Conservation (phyloP, 148 eudicot genomes). For the Fagopyrum tataricum region DNA sequence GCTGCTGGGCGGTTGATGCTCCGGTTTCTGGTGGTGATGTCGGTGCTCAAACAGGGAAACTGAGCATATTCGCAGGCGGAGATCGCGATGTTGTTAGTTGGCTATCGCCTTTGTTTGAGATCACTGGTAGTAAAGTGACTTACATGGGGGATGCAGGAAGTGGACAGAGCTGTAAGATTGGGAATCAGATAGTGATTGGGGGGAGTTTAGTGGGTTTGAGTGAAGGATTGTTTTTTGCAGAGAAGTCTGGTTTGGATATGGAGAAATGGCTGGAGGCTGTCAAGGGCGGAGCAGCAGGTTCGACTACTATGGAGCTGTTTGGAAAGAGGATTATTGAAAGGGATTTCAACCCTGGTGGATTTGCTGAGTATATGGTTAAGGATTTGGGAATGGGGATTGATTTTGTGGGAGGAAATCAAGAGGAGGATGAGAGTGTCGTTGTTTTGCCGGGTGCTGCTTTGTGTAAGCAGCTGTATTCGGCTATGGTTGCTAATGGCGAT, state of each 20-base stretch:
- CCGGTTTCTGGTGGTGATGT: slow-evolving; percentile 84
- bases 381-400: slow-evolving; percentile 89
- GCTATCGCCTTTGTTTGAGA: slow-evolving; percentile 54
- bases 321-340: slow-evolving; percentile 66
- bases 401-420: slow-evolving; percentile 19
- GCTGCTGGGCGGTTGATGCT: slow-evolving; percentile 60
- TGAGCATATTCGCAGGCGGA: slow-evolving; percentile 72
- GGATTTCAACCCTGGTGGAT: slow-evolving; percentile 79
- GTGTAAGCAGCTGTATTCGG: slow-evolving; percentile 71
- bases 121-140: slow-evolving; percentile 48
- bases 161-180: slow-evolving; percentile 81
- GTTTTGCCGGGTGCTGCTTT: slow-evolving; percentile 70
- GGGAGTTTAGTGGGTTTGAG: slow-evolving; percentile 71
- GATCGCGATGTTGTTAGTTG: slow-evolving; percentile 43
- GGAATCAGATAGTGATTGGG: slow-evolving; percentile 75
- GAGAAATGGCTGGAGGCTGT: slow-evolving; percentile 57
- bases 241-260: slow-evolving; percentile 51
- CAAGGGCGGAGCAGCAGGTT: slow-evolving; percentile 68
- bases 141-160: slow-evolving; percentile 57
- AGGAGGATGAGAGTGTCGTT: slow-evolving; percentile 27
- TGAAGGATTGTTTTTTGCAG: slow-evolving; percentile 82
- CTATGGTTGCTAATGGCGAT: slow-evolving; percentile 88
- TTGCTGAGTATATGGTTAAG: slow-evolving; percentile 89
- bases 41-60: slow-evolving; percentile 66
- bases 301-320: slow-evolving; percentile 74